Percentiles rank a stretch among this genome's conserved stretches.
Conservation (phyloP, 1,284 basidiomycete species). For the Trametes sp. region DNA sequence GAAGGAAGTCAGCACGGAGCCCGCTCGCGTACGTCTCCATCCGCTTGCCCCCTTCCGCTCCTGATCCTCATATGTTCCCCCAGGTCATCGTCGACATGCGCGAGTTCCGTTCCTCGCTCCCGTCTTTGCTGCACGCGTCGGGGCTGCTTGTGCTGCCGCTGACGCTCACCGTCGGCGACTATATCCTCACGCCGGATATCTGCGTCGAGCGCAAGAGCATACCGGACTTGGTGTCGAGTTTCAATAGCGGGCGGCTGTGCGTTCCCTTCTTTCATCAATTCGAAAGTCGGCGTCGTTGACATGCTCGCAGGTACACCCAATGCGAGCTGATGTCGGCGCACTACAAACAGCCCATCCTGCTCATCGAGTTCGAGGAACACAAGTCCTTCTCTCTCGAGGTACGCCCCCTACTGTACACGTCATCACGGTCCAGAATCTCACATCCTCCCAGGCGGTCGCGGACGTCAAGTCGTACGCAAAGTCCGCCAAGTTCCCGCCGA, state of each 20-base stretch:
- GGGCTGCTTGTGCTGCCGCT: constrained; percentile 86
- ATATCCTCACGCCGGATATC: constrained; percentile 94
- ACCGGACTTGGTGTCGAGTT: constrained; percentile 89
- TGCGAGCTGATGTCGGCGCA: constrained; percentile 97
- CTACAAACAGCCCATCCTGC: constrained; percentile 92
- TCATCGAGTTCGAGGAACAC: constrained; percentile 99
- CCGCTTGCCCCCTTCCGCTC: neutral
- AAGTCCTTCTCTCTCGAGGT: constrained; percentile 94
- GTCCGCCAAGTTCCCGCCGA: constrained; percentile 60
- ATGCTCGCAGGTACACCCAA: constrained; percentile 83
- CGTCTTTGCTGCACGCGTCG: constrained; percentile 89
- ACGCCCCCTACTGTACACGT: constrained; percentile 33
- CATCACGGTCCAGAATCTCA: too few species aligned
- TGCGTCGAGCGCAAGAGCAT: constrained; percentile 97
- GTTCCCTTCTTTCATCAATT: neutral
- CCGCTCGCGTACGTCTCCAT: constrained; percentile 64
- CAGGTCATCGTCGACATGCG: constrained; percentile 97
- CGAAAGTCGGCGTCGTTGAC: neutral
- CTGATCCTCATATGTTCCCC: neutral
- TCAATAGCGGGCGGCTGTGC: constrained; percentile 92
- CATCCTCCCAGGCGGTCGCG: constrained; percentile 54
- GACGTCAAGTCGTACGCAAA: constrained; percentile 72
- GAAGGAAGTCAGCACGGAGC: constrained; percentile 69
- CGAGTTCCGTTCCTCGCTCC: constrained; percentile 94
- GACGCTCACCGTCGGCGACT: constrained; percentile 95